A percentile compares a stretch with the other conserved stretches of the same genome.
Evolutionary conservation across 176 grass and related monocot genomes (phyloP).

Genomic region (Pharus latifolius): DNA sequence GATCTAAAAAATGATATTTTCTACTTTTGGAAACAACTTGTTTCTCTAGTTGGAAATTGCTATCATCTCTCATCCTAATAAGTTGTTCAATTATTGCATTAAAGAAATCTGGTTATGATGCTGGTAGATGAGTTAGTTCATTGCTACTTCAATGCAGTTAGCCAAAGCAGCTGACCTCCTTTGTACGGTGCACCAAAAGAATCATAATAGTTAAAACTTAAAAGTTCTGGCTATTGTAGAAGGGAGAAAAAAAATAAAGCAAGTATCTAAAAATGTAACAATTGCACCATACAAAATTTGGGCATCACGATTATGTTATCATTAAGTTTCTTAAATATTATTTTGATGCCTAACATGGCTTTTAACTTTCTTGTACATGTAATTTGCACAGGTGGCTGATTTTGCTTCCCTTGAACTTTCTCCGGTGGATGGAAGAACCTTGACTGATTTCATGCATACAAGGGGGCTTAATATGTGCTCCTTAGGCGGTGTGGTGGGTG

Average conservation of each 20-base stretch:
- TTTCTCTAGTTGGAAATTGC: neutral
- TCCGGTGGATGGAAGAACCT: constrained; percentile 95
- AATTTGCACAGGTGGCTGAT: constrained; percentile 71
- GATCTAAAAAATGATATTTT: neutral
- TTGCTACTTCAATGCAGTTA: neutral
- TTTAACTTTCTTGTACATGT: constrained; percentile 3
- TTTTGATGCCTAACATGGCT: neutral
- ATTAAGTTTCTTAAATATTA: constrained; percentile 4
- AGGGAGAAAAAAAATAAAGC: too few species aligned
- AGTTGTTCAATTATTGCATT: neutral
- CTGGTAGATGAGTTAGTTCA: neutral
- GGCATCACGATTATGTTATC: neutral
- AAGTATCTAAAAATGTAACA: too few species aligned
- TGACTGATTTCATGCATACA: constrained; percentile 99
- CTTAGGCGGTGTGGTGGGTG: constrained; percentile 74
- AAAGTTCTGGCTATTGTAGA: neutral
- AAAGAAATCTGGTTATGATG: neutral
- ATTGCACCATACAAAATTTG: neutral
- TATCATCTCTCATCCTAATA: neutral
- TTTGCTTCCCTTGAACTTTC: constrained; percentile 99
- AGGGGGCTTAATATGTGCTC: constrained; percentile 90
- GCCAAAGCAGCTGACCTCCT: neutral
- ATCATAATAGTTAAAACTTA: neutral
- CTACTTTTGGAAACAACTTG: neutral
- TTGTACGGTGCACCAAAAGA: neutral